These are phyloP conservation scores for Coprinopsis marcescibilis DNA, from an alignment of 768 basidiomycete genomes.

Conservation along the genomic window DNA sequence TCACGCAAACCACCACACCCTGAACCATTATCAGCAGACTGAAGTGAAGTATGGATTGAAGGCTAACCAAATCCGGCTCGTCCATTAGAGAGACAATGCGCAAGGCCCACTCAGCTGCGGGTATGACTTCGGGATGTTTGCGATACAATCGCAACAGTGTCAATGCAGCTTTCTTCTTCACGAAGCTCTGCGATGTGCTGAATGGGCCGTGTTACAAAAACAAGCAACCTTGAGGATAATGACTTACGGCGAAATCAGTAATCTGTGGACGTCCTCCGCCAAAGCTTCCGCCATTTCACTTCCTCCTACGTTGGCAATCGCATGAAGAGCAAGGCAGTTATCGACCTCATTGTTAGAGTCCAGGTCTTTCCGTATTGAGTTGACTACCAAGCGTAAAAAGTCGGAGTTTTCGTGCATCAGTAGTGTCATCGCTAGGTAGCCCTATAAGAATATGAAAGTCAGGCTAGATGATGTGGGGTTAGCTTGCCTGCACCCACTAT, in stretches of 20 bases:
- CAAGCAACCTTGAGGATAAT: neutral
- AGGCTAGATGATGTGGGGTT: conserved; percentile 5
- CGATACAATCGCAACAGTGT: conserved; percentile 90
- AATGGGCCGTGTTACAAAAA: conserved; percentile 10
- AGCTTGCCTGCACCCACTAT: conserved; percentile 59
- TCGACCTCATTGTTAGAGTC: conserved; percentile 92
- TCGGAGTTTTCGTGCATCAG: conserved; percentile 99
- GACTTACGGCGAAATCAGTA: conserved; percentile 88
- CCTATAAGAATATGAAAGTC: conserved; percentile 42
- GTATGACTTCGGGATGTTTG: conserved; percentile 92
- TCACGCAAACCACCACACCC: conserved; percentile 94
- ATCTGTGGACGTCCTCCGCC: conserved; percentile 86
- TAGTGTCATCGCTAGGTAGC: conserved; percentile 94
- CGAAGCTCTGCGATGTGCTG: conserved; percentile 91
- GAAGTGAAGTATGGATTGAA: conserved; percentile 13
- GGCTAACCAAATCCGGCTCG: conserved; percentile 71
- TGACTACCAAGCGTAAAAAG: conserved; percentile 92
- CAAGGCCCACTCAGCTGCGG: conserved; percentile 91
- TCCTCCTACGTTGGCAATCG: conserved; percentile 96
- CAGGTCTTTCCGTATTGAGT: conserved; percentile 95
- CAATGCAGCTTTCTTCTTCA: conserved; percentile 97
- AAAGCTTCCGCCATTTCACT: conserved; percentile 98
- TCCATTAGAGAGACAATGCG: conserved; percentile 96
- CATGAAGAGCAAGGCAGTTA: conserved; percentile 95
- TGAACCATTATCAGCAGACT: conserved; percentile 21